phyloP scores from a whole-genome alignment of 805 yeast species.

The Wickerhamiella allomyrinae region DNA sequence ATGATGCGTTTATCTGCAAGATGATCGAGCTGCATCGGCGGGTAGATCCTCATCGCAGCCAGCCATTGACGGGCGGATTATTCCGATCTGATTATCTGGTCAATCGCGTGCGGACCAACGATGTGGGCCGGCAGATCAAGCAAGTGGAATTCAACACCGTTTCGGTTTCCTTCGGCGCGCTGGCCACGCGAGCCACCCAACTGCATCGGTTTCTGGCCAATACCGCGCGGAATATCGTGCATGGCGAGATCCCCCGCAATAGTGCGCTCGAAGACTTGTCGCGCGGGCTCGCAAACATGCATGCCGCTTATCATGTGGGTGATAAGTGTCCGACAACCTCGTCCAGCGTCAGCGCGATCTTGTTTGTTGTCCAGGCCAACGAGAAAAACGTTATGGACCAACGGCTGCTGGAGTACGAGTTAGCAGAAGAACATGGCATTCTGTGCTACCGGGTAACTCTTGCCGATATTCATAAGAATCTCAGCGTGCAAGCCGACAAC shows the following conservation, averaged over 20 bases:
- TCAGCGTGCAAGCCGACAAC: slow-evolving; percentile 24
- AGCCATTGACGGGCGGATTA: slow-evolving; percentile 58
- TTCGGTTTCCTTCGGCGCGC: slow-evolving; percentile 88
- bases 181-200: slow-evolving; percentile 65
- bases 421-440: slow-evolving; percentile 42
- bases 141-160: slow-evolving; percentile 96
- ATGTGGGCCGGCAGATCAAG: slow-evolving; percentile 41
- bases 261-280: slow-evolving; percentile 51
- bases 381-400: slow-evolving; percentile 92
- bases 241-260: slow-evolving; percentile 46
- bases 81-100: slow-evolving; percentile 85
- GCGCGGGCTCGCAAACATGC: slow-evolving; percentile 54
- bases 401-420: slow-evolving; percentile 60
- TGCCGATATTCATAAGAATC: slow-evolving; percentile 36
- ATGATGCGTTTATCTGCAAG: slow-evolving; percentile 76
- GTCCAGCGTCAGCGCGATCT: slow-evolving; percentile 24
- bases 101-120: slow-evolving; percentile 26
- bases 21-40: slow-evolving; percentile 43
- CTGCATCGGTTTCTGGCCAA: slow-evolving; percentile 46
- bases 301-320: slow-evolving; percentile 32
- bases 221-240: slow-evolving; percentile 24
- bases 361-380: slow-evolving; percentile 68
- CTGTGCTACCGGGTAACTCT: slow-evolving; percentile 54
- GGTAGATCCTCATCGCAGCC: slow-evolving; percentile 29
- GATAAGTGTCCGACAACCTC: slow-evolving; percentile 7